These are phyloP conservation scores for Russula sp. DNA, from an alignment of 768 basidiomycete species.

Conservation along the genomic window DNA sequence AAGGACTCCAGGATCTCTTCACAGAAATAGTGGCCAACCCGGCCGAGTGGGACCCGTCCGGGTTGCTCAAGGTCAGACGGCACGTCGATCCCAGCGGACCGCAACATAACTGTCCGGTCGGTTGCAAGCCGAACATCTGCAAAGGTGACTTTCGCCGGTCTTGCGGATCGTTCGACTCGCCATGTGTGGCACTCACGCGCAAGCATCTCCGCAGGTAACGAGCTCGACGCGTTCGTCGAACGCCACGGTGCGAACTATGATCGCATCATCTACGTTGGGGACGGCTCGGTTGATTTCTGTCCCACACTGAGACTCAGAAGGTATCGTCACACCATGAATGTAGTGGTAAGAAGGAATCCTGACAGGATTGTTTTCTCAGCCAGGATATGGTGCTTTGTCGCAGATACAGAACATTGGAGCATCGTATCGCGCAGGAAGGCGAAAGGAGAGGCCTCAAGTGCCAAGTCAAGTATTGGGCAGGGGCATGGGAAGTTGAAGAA, in stretches of 20 bases:
- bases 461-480: slow-evolving; percentile 78
- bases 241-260: slow-evolving; percentile 59
- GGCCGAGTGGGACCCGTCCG: slow-evolving; percentile 68
- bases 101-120: slow-evolving; percentile 79
- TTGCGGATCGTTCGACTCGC: neutral
- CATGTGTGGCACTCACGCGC: neutral
- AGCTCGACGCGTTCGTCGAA: slow-evolving; percentile 76
- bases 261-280: slow-evolving; percentile 85
- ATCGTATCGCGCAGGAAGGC: slow-evolving; percentile 71
- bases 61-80: slow-evolving; percentile 69
- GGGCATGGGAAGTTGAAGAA: slow-evolving; percentile 97
- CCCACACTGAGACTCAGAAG: slow-evolving; percentile 75
- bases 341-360: neutral
- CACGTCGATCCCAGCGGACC: slow-evolving; percentile 69
- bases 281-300: slow-evolving; percentile 95
- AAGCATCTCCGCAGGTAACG: slow-evolving; percentile 57
- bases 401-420: slow-evolving; percentile 68
- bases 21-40: slow-evolving; percentile 89
- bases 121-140: slow-evolving; percentile 97
- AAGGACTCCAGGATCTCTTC: slow-evolving; percentile 68
- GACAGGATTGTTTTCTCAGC: slow-evolving; percentile 35
- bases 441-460: slow-evolving; percentile 57
- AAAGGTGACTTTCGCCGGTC: slow-evolving; percentile 43
- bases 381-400: slow-evolving; percentile 83
- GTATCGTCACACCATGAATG: slow-evolving; percentile 34